These are phyloP conservation scores for Theileria equi DNA, from an alignment of 169 alveolate species.

Conservation along the genomic window DNA sequence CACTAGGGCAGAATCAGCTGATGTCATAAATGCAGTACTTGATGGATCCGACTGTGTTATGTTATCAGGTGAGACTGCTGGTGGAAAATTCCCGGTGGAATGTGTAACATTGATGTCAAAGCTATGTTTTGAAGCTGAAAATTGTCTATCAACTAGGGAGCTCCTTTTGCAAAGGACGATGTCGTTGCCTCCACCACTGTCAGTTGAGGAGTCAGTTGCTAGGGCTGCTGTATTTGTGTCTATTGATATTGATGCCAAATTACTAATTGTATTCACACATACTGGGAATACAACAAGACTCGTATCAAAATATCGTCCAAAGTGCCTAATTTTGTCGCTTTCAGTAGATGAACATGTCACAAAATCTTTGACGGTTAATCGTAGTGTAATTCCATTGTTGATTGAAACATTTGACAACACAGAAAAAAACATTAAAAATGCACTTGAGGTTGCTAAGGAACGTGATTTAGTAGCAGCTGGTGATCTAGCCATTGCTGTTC, in stretches of 20 bases:
- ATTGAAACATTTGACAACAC: constrained; percentile 88
- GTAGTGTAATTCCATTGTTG: constrained; percentile 91
- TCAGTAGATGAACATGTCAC: constrained; percentile 85
- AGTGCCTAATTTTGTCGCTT: constrained; percentile 88
- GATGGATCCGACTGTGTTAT: constrained; percentile 98
- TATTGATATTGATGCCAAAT: constrained; percentile 82
- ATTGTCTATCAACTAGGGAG: constrained; percentile 72
- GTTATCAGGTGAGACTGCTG: constrained; percentile 88
- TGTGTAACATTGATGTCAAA: constrained; percentile 81
- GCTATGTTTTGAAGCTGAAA: constrained; percentile 84
- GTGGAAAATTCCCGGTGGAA: constrained; percentile 76
- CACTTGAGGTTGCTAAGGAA: constrained; percentile 90
- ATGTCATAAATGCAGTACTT: constrained; percentile 97
- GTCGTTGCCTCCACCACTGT: constrained; percentile 67
- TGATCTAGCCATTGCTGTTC: constrained; percentile 89
- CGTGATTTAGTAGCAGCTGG: constrained; percentile 85
- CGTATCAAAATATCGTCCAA: constrained; percentile 95
- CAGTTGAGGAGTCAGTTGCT: constrained; percentile 85
- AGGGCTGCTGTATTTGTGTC: constrained; percentile 88
- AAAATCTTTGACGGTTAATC: constrained; percentile 86
- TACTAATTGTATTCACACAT: constrained; percentile 93
- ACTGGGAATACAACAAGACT: constrained; percentile 95
- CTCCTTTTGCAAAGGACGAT: constrained; percentile 67
- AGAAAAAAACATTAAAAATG: constrained; percentile 83
- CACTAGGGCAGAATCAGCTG: constrained; percentile 99